Evolutionary conservation across 2,329 filamentous ascomycete species (phyloP).

Genomic region (Microsporum canis): DNA sequence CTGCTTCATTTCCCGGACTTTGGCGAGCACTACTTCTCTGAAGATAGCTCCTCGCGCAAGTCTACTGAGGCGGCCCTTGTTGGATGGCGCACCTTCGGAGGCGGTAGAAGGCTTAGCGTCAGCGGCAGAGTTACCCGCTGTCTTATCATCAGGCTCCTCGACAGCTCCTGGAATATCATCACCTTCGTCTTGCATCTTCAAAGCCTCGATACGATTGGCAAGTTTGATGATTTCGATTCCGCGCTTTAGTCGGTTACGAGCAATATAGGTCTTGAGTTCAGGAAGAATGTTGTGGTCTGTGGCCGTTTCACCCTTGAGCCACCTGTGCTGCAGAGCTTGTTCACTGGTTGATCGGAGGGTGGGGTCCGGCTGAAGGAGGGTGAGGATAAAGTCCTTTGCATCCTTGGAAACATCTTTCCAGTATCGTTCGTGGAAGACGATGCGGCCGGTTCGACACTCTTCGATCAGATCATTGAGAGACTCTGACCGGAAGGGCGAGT

Average conservation of each 20-base stretch:
- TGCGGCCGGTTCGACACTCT: slow-evolving; percentile 71
- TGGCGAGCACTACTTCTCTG: slow-evolving; percentile 85
- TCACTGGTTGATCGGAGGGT: slow-evolving; percentile 65
- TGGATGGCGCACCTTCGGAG: neutral
- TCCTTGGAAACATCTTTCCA: slow-evolving; percentile 96
- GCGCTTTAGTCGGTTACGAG: slow-evolving; percentile 78
- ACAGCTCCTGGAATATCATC: slow-evolving; percentile 50
- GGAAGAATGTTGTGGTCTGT: slow-evolving; percentile 94
- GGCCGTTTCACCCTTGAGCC: slow-evolving; percentile 84
- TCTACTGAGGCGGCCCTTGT: slow-evolving; percentile 43
- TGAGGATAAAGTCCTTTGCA: slow-evolving; percentile 85
- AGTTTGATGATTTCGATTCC: slow-evolving; percentile 96
- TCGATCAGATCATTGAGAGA: slow-evolving; percentile 87
- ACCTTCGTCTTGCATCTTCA: slow-evolving; percentile 75
- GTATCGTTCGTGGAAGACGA: slow-evolving; percentile 94
- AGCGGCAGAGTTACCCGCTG: slow-evolving; percentile 33
- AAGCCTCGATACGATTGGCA: slow-evolving; percentile 83
- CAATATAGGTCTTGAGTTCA: slow-evolving; percentile 89
- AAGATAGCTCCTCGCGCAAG: slow-evolving; percentile 65
- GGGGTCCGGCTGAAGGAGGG: slow-evolving; percentile 67
- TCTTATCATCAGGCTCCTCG: neutral
- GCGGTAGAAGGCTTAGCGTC: slow-evolving; percentile 15
- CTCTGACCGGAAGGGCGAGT: slow-evolving; percentile 95
- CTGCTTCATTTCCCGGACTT: slow-evolving; percentile 84
- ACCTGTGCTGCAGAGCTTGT: slow-evolving; percentile 69